Percentiles rank a stretch among this genome's conserved stretches.
Evolutionary conservation across 2,329 filamentous ascomycete genomes (phyloP).

Genomic region (Fusarium tuaranense): DNA sequence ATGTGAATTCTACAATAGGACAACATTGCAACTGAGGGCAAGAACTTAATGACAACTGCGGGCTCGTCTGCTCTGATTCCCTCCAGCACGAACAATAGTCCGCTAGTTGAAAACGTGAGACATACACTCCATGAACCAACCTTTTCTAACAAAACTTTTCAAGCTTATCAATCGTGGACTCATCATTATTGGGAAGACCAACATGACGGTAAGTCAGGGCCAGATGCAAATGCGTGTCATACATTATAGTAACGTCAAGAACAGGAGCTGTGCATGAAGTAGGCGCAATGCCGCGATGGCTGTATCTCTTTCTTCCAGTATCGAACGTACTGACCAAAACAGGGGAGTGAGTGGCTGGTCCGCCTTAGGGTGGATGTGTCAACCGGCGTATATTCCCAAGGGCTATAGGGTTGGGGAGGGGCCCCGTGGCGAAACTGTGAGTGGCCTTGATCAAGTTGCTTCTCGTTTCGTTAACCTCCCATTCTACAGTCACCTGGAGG

Average conservation of each 20-base stretch:
- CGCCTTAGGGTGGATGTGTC: neutral
- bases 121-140: neutral
- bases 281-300: neutral
- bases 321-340: too few species aligned
- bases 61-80: too few species aligned
- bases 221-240: too few species aligned
- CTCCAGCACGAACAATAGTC: neutral
- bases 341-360: neutral
- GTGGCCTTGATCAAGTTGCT: neutral
- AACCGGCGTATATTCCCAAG: neutral
- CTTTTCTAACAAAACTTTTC: neutral
- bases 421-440: neutral
- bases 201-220: neutral
- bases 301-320: too few species aligned
- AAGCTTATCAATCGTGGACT: neutral
- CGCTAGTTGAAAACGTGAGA: neutral
- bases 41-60: too few species aligned
- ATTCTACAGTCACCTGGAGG: neutral
- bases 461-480: neutral
- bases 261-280: neutral
- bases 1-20: neutral
- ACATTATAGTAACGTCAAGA: too few species aligned
- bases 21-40: neutral
- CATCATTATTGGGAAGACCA: neutral
- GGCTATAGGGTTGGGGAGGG: neutral